Evolutionary conservation across 2,329 filamentous ascomycete genomes (phyloP).

Genomic region (Botrytis byssoidea): DNA sequence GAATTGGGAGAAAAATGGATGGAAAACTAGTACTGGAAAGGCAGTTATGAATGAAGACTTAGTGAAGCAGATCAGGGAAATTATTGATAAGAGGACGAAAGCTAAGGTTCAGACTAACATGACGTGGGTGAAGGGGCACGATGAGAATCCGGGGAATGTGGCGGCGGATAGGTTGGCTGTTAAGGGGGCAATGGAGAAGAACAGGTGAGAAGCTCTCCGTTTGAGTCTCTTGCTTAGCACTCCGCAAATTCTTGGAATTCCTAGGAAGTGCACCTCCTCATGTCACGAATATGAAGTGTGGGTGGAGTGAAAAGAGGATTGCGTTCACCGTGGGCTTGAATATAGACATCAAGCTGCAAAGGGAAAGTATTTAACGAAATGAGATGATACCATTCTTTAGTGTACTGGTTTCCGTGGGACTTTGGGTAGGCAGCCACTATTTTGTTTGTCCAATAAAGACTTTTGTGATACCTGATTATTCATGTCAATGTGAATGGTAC

Average conservation of each 20-base stretch:
- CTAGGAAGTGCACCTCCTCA: neutral
- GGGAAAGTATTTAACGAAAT: neutral
- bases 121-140: slow-evolving; percentile 89
- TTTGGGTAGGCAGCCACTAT: neutral
- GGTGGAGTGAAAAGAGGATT: neutral
- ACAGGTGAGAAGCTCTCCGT: neutral
- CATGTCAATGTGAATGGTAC: neutral
- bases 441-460: neutral
- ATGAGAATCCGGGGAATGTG: slow-evolving; percentile 68
- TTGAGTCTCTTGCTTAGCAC: neutral
- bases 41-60: slow-evolving; percentile 85
- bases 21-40: slow-evolving; percentile 70
- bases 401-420: neutral
- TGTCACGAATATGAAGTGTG: neutral
- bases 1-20: slow-evolving; percentile 73
- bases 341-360: neutral
- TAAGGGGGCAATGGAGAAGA: slow-evolving; percentile 49
- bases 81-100: slow-evolving; percentile 67
- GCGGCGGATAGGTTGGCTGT: slow-evolving; percentile 79
- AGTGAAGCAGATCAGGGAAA: slow-evolving; percentile 67
- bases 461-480: neutral
- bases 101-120: slow-evolving; percentile 65
- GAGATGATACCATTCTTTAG: neutral
- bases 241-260: neutral
- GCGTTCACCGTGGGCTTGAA: neutral